These are phyloP conservation scores for Candida endomychidarum DNA, from an alignment of 805 yeast genomes.

Conservation along the genomic window DNA sequence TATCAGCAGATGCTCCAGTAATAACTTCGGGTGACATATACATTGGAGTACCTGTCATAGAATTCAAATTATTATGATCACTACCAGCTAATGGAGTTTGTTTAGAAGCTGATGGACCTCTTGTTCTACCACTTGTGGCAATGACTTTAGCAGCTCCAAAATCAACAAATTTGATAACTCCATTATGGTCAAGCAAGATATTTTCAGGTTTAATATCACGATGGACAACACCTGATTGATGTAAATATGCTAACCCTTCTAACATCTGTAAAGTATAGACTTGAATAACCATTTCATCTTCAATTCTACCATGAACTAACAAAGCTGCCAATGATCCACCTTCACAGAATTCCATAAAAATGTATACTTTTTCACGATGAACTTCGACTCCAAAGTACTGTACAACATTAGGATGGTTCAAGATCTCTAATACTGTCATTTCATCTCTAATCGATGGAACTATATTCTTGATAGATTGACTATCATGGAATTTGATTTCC, in stretches of 20 bases:
- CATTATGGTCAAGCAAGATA: constrained; percentile 83
- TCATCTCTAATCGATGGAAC: constrained; percentile 92
- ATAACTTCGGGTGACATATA: constrained; percentile 98
- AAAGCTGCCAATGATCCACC: constrained; percentile 89
- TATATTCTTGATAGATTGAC: constrained; percentile 77
- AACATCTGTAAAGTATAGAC: constrained; percentile 88
- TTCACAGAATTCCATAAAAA: constrained; percentile 97
- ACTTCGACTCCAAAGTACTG: constrained; percentile 97
- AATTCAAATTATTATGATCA: constrained; percentile 34
- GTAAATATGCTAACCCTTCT: constrained; percentile 93
- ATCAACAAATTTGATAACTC: constrained; percentile 92
- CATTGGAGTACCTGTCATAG: constrained; percentile 95
- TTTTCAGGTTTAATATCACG: constrained; percentile 97
- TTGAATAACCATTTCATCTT: constrained; percentile 90
- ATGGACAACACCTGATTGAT: constrained; percentile 93
- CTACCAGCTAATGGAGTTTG: constrained; percentile 14
- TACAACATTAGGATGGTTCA: constrained; percentile 94
- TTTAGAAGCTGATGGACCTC: constrained; percentile 21
- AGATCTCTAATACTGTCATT: constrained; percentile 92
- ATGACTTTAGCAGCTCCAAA: constrained; percentile 96
- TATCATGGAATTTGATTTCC: constrained; percentile 87
- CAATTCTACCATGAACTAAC: constrained; percentile 89
- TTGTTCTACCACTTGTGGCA: constrained; percentile 56
- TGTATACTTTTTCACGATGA: constrained; percentile 90
- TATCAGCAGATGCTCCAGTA: constrained; percentile 65